phyloP scores from a whole-genome alignment of 164 flowering plant species.

The Malania oleifera region DNA sequence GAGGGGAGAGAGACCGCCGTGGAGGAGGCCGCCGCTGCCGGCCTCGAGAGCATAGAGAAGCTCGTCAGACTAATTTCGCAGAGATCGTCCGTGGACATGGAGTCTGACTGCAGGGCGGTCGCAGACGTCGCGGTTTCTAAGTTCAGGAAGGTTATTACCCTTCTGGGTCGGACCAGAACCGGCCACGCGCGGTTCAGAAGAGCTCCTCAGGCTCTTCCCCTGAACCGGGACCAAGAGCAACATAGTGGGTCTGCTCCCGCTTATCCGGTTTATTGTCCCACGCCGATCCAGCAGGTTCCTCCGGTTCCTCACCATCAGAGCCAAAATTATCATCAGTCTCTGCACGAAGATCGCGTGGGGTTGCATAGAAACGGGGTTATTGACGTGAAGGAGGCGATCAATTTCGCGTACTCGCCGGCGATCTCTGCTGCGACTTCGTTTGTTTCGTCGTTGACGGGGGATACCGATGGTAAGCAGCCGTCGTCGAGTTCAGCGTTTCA shows the following conservation, averaged over 20 bases:
- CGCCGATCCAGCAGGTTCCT: conserved; percentile 68
- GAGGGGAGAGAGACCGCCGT: conserved; percentile 49
- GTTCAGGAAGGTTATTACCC: conserved; percentile 76
- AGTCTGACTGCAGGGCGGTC: conserved; percentile 45
- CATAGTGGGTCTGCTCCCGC: conserved; percentile 2
- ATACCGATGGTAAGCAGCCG: conserved; percentile 40
- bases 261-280: conserved; percentile 39
- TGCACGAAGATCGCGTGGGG: neutral
- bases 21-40: conserved; percentile 74
- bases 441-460: conserved; percentile 59
- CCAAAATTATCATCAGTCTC: conserved; percentile 8
- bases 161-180: conserved; percentile 67
- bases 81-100: conserved; percentile 21
- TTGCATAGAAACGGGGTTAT: conserved; percentile 8
- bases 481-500: conserved; percentile 46
- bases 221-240: neutral
- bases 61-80: conserved; percentile 55
- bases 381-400: conserved; percentile 39
- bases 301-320: conserved; percentile 20
- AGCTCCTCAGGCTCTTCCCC: conserved; percentile 38
- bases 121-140: conserved; percentile 75
- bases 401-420: conserved; percentile 42
- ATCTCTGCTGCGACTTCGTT: conserved; percentile 42
- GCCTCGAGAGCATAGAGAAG: conserved; percentile 70
- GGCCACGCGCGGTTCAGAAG: conserved; percentile 95